A percentile compares a stretch with the other conserved stretches of the same genome.
Conservation (phyloP, 1,284 basidiomycete genomes). For the Marasmius sp. region DNA sequence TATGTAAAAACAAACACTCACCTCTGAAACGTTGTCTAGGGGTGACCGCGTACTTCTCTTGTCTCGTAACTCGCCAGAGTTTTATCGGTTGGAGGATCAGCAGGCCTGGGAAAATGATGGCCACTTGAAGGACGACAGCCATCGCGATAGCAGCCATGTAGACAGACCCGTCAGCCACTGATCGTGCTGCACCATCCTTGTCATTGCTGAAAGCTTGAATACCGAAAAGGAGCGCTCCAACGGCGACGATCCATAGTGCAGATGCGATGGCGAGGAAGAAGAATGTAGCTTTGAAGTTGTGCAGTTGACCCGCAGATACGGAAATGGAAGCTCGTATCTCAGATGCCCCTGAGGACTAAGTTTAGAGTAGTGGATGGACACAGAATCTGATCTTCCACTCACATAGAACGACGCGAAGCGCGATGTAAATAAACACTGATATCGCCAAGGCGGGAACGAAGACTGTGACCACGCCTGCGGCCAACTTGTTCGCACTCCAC, state of each 20-base stretch:
- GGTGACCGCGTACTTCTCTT: constrained; percentile 61
- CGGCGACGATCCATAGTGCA: constrained; percentile 60
- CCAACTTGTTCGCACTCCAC: constrained; percentile 46
- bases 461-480: constrained; percentile 62
- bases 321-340: constrained; percentile 59
- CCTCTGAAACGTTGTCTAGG: constrained; percentile 80
- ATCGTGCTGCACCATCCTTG: constrained; percentile 34
- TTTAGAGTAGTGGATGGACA: background rate
- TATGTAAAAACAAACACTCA: constrained; percentile 31
- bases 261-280: constrained; percentile 56
- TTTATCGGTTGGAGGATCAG: constrained; percentile 69
- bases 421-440: constrained; percentile 55
- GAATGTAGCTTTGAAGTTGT: constrained; percentile 69
- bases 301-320: constrained; percentile 56
- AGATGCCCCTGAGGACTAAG: constrained; percentile 39
- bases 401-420: constrained; percentile 58
- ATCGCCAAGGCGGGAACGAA: constrained; percentile 66
- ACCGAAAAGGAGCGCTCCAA: constrained; percentile 69
- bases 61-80: constrained; percentile 53
- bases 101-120: constrained; percentile 69
- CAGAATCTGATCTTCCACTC: constrained; percentile 27
- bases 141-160: constrained; percentile 68
- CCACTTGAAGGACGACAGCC: constrained; percentile 64
- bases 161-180: constrained; percentile 68
- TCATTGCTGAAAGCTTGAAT: constrained; percentile 53